Evolutionary conservation across 2,329 filamentous ascomycete species (phyloP).

Genomic region (Beauveria sp.): DNA sequence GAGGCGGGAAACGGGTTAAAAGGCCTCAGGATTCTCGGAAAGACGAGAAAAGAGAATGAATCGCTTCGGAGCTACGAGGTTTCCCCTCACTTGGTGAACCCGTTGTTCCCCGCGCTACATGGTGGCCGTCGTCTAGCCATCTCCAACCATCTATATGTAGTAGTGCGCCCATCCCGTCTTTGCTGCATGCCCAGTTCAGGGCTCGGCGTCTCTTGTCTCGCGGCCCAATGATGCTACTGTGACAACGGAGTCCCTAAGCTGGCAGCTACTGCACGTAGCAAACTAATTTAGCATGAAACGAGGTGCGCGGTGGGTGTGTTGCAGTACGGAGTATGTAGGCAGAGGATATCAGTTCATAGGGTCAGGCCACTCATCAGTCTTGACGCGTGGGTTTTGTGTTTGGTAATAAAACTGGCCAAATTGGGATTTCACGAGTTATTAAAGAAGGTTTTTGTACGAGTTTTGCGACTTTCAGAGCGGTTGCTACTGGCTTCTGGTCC

Average conservation of each 20-base stretch:
- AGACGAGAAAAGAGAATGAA: not conserved
- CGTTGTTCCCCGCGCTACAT: slow-evolving; percentile 7
- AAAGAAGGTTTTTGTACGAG: not conserved
- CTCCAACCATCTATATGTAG: not conserved
- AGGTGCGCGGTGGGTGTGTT: no score
- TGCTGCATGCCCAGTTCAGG: not conserved
- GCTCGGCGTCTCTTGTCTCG: slow-evolving; percentile 1
- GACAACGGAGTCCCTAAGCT: no score
- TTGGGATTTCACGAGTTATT: no score
- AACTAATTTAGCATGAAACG: no score
- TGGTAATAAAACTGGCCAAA: no score
- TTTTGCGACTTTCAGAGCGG: not conserved
- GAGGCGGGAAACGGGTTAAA: not conserved
- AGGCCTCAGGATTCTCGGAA: not conserved
- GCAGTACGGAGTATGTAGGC: no score
- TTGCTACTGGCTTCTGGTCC: not conserved
- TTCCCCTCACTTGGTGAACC: slow-evolving; percentile 7
- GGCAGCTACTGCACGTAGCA: no score
- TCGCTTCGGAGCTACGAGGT: not conserved
- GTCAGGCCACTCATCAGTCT: no score
- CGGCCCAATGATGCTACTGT: slow-evolving; percentile 1
- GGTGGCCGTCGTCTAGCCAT: not conserved
- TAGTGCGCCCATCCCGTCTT: not conserved
- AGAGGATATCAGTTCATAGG: no score
- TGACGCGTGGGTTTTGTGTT: no score